phyloP scores from a whole-genome alignment of 257 asterid genomes.

The Euphrasia confusa region DNA sequence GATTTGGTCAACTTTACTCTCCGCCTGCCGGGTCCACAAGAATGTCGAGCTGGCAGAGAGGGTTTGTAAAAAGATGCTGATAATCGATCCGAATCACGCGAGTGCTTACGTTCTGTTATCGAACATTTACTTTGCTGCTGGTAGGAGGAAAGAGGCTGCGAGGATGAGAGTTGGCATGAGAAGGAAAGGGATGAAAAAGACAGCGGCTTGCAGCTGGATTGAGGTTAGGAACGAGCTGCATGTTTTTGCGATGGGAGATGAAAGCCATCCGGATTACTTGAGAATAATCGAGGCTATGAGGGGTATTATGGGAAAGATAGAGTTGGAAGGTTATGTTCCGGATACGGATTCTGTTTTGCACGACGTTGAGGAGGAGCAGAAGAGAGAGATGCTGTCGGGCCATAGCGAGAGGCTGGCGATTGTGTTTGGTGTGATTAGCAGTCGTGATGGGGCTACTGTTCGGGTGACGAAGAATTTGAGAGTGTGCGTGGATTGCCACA shows the following conservation, averaged over 20 bases:
- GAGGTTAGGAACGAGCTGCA: conserved; percentile 65
- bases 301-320: conserved; percentile 48
- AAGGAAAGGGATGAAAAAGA: conserved; percentile 58
- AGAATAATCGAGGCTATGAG: conserved; percentile 39
- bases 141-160: conserved; percentile 74
- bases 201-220: conserved; percentile 78
- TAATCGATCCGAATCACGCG: conserved; percentile 48
- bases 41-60: conserved; percentile 74
- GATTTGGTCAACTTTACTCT: conserved; percentile 71
- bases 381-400: conserved; percentile 32
- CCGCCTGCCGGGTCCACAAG: conserved; percentile 87
- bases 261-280: conserved; percentile 50
- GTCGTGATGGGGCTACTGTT: conserved; percentile 51
- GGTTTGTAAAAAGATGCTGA: conserved; percentile 56
- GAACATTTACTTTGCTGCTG: conserved; percentile 61
- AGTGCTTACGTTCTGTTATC: conserved; percentile 60
- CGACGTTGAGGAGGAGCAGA: conserved; percentile 67
- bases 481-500: conserved; percentile 65
- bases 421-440: conserved; percentile 50
- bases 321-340: conserved; percentile 51
- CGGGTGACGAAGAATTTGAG: conserved; percentile 63
- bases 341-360: conserved; percentile 45
- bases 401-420: conserved; percentile 63
- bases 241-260: conserved; percentile 65
- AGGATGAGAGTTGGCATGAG: conserved; percentile 53